phyloP scores from a whole-genome alignment of 2,329 filamentous ascomycete genomes.

The Diaporthe batatas region DNA sequence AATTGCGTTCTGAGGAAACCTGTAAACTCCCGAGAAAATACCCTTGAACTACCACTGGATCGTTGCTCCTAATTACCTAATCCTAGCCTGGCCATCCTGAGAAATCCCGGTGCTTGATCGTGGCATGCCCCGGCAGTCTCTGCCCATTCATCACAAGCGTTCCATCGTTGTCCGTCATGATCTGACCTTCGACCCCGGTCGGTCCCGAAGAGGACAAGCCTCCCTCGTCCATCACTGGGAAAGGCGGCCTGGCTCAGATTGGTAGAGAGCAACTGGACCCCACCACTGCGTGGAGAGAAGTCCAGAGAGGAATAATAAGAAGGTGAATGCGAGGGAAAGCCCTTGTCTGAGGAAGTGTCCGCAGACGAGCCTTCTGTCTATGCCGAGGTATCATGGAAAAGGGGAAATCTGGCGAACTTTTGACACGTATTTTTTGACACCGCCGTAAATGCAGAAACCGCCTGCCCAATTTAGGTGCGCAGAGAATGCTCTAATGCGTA shows the following conservation, averaged over 20 bases:
- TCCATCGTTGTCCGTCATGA: conserved; percentile 40
- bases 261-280: conserved; percentile 29
- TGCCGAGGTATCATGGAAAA: conserved; percentile 64
- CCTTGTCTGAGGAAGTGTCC: conserved; percentile 47
- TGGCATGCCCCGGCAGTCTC: conserved; percentile 20
- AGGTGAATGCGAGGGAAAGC: conserved; percentile 42
- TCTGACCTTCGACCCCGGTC: conserved; percentile 19
- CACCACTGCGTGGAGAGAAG: conserved; percentile 42
- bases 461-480: conserved; percentile 64
- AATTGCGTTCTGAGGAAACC: conserved; percentile 21
- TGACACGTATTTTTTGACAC: conserved; percentile 61
- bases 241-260: conserved; percentile 6
- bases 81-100: conserved; percentile 23
- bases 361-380: conserved; percentile 58
- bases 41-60: conserved; percentile 31
- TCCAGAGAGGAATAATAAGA: conserved; percentile 31
- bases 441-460: conserved; percentile 62
- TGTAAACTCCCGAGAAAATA: conserved; percentile 33
- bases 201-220: background rate
- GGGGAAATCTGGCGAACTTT: conserved; percentile 61
- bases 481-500: conserved; percentile 60
- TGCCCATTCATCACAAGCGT: conserved; percentile 39
- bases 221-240: background rate
- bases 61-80: conserved; percentile 26
- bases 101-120: conserved; percentile 25